Base-by-base conservation (phyloP, 208 protist genomes). In the Acanthamoeba sp. region DNA sequence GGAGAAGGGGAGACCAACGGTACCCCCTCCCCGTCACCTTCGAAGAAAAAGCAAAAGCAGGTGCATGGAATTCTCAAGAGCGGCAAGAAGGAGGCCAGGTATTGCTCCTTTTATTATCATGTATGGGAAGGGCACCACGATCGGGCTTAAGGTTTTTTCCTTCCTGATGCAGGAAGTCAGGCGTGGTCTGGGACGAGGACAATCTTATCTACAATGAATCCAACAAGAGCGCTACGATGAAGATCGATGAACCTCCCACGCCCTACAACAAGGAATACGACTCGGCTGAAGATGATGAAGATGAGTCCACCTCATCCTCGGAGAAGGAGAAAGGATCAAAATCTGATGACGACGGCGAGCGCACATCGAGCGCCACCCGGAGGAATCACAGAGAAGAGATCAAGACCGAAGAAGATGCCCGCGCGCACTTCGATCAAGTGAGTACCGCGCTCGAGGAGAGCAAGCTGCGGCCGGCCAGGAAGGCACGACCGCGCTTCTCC, bases 251-350 rank as follows among this genome's bases (percentile, higher is more conserved):
- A 42, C 84, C 84, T 12, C 84, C 84, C 5, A 90, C 84, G 34
- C 84, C 84, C 22, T 90, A 90, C n/a, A 90, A 90, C 55, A 90
- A 69, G 32, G 84, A 90, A 18, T 90, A 90, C 50, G 84, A 90
- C 42, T 90, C 84, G 14, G 29, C 50, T 40, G 52, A 90, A 22
- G 48, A 90, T 66, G 48, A 84, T 20, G 73, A 84, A 45, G 73
- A 84, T 36, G 66, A 78, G 66, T 78, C 66, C 34, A 78, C 71
- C 10, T 85, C 84, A 24, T 69, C 84, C 27, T 90, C 84, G 32
- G 84, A 90, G 22, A 69, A 69, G 22, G 84, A 90, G 84, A 69
- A 40, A 20, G 66, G 34, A 40, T 76, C 84, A 7, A 90, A 71
- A n/a, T 71, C 84, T 0, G 52, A 66, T 27, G 38, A 40, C 22